Evolutionary conservation across 257 asterid species (phyloP), one percentile per base, ranked within the genome.

Genomic region (Solanum gracilifrons): DNA sequence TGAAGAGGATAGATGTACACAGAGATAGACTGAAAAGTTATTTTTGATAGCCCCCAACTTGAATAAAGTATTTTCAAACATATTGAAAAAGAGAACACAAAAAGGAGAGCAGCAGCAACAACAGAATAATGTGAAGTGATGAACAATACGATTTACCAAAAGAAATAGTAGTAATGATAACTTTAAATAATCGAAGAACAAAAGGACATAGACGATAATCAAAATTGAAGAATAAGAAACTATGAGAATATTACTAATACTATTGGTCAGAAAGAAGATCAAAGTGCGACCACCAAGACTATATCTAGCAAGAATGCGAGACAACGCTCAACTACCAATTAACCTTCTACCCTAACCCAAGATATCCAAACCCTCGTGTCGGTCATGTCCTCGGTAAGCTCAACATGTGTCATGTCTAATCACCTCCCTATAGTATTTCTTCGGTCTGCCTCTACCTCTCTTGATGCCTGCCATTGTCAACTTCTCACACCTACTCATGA

Each of bases 141-240:
- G 20, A 27, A 6, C 3, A 27, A 6, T 25, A 2, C 20, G 29
- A 2, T 8, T 12, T 66, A 27, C 9, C 4, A 25, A 6, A 66
- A 9, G 9, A 25, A 66, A 25, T 2, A 62, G 12, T 5, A 62
- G 6, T 23, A 62, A 10, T 12, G 3, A 62, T 5, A 62, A 62
- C 23, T 13, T 9, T 4, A 62, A n/a, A n/a, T 23, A 62, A 62
- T 62, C 3, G 3, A 9, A 62, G 15, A 25, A 62, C 31, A n/a
- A 12, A 66, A 1, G 29, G 6, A 6, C 3, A 60, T 3, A 5
- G 1, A 1, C 1, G 0, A 25, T 25, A 13, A 66, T 5, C 4
- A 13, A 66, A 66, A 66, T 13, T 16, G 16, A 27, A 68, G 35
- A 68, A 68, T 4, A 68, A 68, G 74, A 68, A 68, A 68, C 35